Conservation (phyloP, 2,329 filamentous ascomycete species). For the Fusarium nisikadoi region DNA sequence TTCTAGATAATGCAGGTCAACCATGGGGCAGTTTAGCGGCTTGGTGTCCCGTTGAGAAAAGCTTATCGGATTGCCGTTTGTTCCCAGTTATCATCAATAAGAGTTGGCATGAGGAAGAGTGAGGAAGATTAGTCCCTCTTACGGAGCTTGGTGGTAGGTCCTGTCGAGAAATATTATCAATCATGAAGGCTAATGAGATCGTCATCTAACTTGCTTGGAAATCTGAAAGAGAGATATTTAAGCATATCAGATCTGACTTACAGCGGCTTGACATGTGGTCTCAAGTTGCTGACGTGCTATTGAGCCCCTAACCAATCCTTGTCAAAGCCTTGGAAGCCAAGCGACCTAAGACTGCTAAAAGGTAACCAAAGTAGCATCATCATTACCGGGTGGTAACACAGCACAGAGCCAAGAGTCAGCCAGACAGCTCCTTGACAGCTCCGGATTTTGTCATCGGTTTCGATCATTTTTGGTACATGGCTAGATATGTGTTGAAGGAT, state of each 20-base stretch:
- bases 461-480: neutral
- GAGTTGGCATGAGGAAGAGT: neutral
- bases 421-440: neutral
- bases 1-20: slow-evolving; percentile 36
- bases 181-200: neutral
- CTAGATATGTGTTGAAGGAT: neutral
- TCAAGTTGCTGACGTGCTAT: slow-evolving; percentile 25
- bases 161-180: neutral
- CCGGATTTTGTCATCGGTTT: neutral
- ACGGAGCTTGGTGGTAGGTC: neutral
- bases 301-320: slow-evolving; percentile 12
- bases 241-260: slow-evolving; percentile 9
- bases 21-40: slow-evolving; percentile 14
- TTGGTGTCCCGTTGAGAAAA: slow-evolving; percentile 12
- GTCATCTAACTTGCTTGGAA: neutral
- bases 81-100: neutral
- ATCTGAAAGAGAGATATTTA: neutral
- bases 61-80: slow-evolving; percentile 17
- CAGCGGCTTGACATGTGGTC: slow-evolving; percentile 17
- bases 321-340: neutral
- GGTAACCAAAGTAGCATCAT: slow-evolving; percentile 16
- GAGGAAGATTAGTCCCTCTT: neutral
- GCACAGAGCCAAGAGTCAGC: neutral
- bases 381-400: slow-evolving; percentile 27
- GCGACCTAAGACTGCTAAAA: neutral